These are phyloP conservation scores for Apophysomyces elegans DNA, from an alignment of 371 early-diverging fungal species.

Conservation along the genomic window DNA sequence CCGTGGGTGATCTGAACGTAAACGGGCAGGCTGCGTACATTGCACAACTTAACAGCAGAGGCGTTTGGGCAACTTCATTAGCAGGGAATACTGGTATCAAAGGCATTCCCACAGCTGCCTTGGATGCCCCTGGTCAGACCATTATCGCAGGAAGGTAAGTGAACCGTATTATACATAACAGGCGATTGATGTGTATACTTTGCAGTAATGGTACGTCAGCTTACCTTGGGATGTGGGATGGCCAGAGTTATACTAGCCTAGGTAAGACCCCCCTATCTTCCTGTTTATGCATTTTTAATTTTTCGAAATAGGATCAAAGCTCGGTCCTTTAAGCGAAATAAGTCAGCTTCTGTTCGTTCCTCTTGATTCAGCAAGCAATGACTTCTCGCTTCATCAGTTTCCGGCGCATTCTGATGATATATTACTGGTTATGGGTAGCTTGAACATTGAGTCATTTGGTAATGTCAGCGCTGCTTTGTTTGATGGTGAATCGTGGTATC, in stretches of 20 bases:
- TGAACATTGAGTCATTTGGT: slow-evolving; percentile 43
- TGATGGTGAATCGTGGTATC: slow-evolving; percentile 67
- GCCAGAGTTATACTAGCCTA: slow-evolving; percentile 18
- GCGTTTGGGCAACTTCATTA: slow-evolving; percentile 37
- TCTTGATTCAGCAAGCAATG: slow-evolving; percentile 14
- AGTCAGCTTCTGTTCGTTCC: slow-evolving; percentile 44
- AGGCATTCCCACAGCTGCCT: slow-evolving; percentile 31
- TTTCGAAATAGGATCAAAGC: slow-evolving; percentile 15
- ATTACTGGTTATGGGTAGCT: slow-evolving; percentile 58
- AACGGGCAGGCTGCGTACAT: slow-evolving; percentile 32
- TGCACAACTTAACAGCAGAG: slow-evolving; percentile 31
- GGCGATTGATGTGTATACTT: not conserved
- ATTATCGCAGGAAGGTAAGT: slow-evolving; percentile 33
- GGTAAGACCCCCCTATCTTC: slow-evolving; percentile 13
- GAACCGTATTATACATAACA: not conserved
- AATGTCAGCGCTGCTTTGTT: slow-evolving; percentile 66
- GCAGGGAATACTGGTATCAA: slow-evolving; percentile 8
- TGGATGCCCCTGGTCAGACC: slow-evolving; percentile 26
- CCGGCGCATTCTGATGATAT: slow-evolving; percentile 35
- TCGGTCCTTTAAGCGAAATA: slow-evolving; percentile 26
- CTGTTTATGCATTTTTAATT: not conserved
- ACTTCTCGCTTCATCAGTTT: slow-evolving; percentile 20
- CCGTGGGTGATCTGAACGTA: slow-evolving; percentile 28
- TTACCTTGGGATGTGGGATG: slow-evolving; percentile 27
- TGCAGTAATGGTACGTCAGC: slow-evolving; percentile 14